phyloP scores from a whole-genome alignment of 139 green algal species.

The Trebouxia sp. region DNA sequence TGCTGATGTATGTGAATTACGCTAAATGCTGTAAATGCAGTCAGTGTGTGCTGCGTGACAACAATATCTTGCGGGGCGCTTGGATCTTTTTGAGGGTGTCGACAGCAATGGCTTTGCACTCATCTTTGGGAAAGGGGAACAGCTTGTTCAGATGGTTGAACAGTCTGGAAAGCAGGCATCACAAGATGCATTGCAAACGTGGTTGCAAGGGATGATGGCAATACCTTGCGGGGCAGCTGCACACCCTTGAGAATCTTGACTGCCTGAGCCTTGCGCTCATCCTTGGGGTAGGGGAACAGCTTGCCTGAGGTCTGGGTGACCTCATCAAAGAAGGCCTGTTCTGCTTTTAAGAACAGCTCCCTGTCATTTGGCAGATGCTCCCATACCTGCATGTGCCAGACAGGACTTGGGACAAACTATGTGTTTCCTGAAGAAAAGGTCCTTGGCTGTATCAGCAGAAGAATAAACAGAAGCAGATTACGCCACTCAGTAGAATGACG shows the following conservation, averaged over 20 bases:
- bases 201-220: too few species aligned
- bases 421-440: too few species aligned
- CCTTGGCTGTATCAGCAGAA: too few species aligned
- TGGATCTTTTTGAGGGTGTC: neutral
- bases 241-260: slow-evolving; percentile 22
- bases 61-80: neutral
- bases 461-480: too few species aligned
- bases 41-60: too few species aligned
- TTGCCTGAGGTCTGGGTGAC: slow-evolving; percentile 72
- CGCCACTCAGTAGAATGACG: too few species aligned
- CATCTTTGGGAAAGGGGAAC: slow-evolving; percentile 51
- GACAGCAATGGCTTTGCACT: slow-evolving; percentile 18
- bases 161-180: too few species aligned
- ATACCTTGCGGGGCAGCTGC: neutral
- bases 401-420: too few species aligned
- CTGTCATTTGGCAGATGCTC: slow-evolving; percentile 29
- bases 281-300: slow-evolving; percentile 61
- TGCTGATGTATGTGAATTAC: too few species aligned
- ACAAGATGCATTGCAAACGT: too few species aligned
- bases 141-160: too few species aligned
- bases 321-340: slow-evolving; percentile 77
- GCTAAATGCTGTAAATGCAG: too few species aligned
- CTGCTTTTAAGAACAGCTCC: slow-evolving; percentile 58
- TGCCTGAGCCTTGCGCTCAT: slow-evolving; percentile 32
- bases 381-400: slow-evolving; percentile 31